phyloP scores from a whole-genome alignment of 2,329 filamentous ascomycete genomes.

The Ophiostoma sp. region DNA sequence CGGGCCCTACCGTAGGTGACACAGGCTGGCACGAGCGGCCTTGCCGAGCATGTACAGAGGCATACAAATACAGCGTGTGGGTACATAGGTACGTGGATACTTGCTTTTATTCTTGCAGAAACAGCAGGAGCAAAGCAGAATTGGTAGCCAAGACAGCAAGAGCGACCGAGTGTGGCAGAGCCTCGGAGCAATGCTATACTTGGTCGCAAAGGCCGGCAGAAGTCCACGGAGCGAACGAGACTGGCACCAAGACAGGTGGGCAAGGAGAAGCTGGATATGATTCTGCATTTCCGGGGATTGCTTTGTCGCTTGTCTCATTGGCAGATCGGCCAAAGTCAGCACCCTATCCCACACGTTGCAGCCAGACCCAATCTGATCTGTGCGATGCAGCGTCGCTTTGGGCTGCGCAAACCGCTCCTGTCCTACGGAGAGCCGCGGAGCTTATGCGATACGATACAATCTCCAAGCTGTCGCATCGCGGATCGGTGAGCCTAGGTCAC shows the following conservation, averaged over 20 bases:
- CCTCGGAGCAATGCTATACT: not conserved
- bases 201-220: not conserved
- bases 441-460: not conserved
- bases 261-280: constrained; percentile 5
- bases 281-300: not conserved
- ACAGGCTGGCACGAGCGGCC: constrained; percentile 19
- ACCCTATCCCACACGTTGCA: constrained; percentile 9
- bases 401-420: constrained; percentile 1
- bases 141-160: constrained; percentile 6
- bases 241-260: not conserved
- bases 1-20: constrained; percentile 20
- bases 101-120: not conserved
- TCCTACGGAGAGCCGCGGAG: not conserved
- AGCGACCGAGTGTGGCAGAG: constrained; percentile 13
- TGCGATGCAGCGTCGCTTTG: not conserved
- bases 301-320: not conserved
- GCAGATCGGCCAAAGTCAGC: constrained; percentile 3
- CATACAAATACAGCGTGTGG: not conserved
- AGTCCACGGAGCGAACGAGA: not conserved
- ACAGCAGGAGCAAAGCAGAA: not conserved
- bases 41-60: constrained; percentile 12
- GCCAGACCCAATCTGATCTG: not conserved
- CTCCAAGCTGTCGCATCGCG: not conserved
- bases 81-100: not conserved
- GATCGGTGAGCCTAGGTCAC: not conserved